A percentile compares a stretch with the other conserved stretches of the same genome.
These are phyloP conservation scores for Durusdinium trenchii DNA, from an alignment of 73 alveolate species.

Conservation along the genomic window DNA sequence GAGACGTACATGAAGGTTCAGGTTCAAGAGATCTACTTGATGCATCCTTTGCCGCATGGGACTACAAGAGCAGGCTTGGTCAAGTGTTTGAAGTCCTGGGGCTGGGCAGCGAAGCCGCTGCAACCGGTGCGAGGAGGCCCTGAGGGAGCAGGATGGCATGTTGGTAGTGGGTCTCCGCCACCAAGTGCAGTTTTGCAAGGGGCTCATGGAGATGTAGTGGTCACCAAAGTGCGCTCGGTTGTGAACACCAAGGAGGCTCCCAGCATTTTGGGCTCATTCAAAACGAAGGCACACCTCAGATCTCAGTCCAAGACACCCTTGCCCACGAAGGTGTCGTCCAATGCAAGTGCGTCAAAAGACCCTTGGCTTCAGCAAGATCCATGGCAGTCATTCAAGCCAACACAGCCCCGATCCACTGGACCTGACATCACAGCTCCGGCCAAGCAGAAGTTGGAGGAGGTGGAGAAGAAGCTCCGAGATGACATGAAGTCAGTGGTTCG, in stretches of 20 bases:
- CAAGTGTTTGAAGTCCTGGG: not conserved
- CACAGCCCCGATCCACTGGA: not conserved
- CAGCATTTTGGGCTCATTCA: not conserved
- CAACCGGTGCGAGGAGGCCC: not conserved
- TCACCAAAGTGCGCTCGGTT: not conserved
- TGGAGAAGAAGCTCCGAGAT: too few relatives aligned
- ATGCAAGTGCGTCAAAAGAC: not conserved
- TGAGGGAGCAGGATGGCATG: not conserved
- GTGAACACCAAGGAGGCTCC: not conserved
- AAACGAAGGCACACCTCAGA: not conserved
- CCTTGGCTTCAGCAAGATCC: not conserved
- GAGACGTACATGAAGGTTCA: not conserved
- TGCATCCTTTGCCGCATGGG: not conserved
- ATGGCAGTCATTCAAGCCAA: not conserved
- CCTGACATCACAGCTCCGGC: not conserved
- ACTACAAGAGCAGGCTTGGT: not conserved
- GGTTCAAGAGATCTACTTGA: not conserved
- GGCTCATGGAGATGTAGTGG: not conserved
- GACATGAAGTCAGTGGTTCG: too few relatives aligned
- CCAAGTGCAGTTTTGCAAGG: not conserved
- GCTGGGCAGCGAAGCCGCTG: not conserved
- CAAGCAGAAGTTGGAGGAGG: not conserved
- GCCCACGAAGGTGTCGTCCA: not conserved
- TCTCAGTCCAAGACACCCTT: not conserved
- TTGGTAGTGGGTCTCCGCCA: not conserved